Base-by-base conservation (phyloP, 2,329 filamentous ascomycete genomes). In the Ophiosphaerella korrae region DNA sequence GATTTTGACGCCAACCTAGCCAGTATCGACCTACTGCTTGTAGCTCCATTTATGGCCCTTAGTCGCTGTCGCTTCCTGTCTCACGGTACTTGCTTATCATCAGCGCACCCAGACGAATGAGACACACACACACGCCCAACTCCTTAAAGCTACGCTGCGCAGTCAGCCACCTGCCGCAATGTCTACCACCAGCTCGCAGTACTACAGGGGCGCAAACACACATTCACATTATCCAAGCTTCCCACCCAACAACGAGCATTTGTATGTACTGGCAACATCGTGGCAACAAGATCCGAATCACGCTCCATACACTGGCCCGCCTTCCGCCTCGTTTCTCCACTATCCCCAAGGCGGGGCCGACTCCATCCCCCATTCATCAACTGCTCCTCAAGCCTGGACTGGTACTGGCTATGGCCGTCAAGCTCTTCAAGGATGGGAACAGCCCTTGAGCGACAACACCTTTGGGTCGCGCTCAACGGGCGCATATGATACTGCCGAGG, bases 131-230 rank as follows among this genome's bases (percentile, higher is more conserved):
- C 44, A 47, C 48, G 48, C 52, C 56, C 51, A 44, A 58, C 52
- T 51, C 49, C 35, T 53, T 52, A 50, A 61, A 57, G 62, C 62
- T 54, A 62, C 63, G 62, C 62, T 54, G 62, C 63, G 53, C 58
- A 45, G 59, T 57, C 63, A 65, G 59, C 61, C 58, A 50, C 60
- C 53, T 55, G 53, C 52, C 60, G 58, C 55, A 56, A 68, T 68
- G 65, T 61, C 65, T 64, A 59, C 66, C 39, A 56, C 66, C 60
- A 67, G 55, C 45, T 62, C 64, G 48, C 59, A 68, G 58, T 63
- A 67, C 54, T 65, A 68, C 66, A 57, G 63, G 55, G 62, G 57
- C 60, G 59, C 62, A 53, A 42, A 57, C 54, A 53, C 58, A 47
- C 58, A 58, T 47, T 64, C 65, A 56, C 67, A 66, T 61, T 66